Evolutionary conservation across 1,284 basidiomycete species (phyloP), one percentile per base, ranked within the genome.

Genomic region (Apiotrichum domesticum): DNA sequence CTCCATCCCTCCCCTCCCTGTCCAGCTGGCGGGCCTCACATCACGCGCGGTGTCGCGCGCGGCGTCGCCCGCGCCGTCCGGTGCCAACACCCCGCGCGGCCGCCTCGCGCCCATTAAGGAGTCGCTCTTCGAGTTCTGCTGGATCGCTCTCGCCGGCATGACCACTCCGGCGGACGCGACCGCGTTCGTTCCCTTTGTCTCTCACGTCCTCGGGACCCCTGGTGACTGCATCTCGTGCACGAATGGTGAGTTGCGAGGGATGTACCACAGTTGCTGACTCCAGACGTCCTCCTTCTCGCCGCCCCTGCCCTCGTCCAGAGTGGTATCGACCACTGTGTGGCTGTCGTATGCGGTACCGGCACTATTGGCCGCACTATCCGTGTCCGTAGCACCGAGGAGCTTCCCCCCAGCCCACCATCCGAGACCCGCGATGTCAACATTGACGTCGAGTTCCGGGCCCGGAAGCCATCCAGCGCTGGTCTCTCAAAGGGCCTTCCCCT

Each of bases 231-330:
- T 72, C 40, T 65, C 65, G 35, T 58, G 72, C 42, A 68, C 69
- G 10, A 74, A 74, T 57, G 71, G 71, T 69, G 45, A 44, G 69
- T 66, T 1, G 35, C 2, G 14, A 14, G 10, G 10, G 13, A n/a
- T 34, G 6, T 29, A 69, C 0, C 33, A 7, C n/a, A 62, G 64
- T 32, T 71, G 67, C 35, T 39, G 21, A 37, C 35, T 37, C 3
- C 60, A 73, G 72, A 74, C 51, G 72, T 74, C 50, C 72, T 71
- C 55, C 62, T 74, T 29, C 64, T 74, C 14, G 72, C 71, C 14
- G 71, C 72, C 1, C 72, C 72, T 3, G 72, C 71, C 1, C 54
- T 74, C 14, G 55, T 57, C 34, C 46, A 65, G 10, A 51, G 46
- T 6, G 66, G 62, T 29, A 57, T 74, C 39, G 58, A 63, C 14